These are phyloP conservation scores for Candida ovalis DNA, from an alignment of 805 yeast species.

Conservation along the genomic window DNA sequence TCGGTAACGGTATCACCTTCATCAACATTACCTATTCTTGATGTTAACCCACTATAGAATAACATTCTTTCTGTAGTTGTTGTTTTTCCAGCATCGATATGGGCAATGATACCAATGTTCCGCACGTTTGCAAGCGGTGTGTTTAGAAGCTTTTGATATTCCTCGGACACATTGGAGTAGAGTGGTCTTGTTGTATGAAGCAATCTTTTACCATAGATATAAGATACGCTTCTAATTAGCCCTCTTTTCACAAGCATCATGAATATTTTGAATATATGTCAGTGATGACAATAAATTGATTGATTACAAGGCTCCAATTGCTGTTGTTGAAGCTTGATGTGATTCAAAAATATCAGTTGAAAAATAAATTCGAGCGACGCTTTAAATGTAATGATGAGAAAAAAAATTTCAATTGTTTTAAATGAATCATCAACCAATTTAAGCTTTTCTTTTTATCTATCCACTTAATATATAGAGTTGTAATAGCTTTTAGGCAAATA, in stretches of 20 bases:
- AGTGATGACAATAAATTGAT: not conserved
- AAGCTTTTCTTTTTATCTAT: no score
- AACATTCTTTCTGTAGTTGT: slow-evolving; percentile 96
- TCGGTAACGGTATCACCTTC: slow-evolving; percentile 97
- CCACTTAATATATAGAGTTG: no score
- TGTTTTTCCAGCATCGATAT: slow-evolving; percentile 97
- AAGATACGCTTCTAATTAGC: not conserved
- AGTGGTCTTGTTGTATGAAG: slow-evolving; percentile 2
- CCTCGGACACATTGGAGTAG: slow-evolving; percentile 4
- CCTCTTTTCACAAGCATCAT: not conserved
- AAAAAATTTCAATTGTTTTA: not conserved
- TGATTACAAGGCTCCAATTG: no score
- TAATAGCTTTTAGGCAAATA: no score
- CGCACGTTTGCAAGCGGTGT: slow-evolving; percentile 44
- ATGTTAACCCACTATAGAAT: slow-evolving; percentile 79
- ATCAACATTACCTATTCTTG: slow-evolving; percentile 86
- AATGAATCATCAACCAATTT: not conserved
- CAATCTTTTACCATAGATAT: not conserved
- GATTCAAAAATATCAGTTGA: no score
- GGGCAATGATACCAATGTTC: slow-evolving; percentile 97
- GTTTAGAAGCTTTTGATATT: slow-evolving; percentile 17
- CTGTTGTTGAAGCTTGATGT: no score
- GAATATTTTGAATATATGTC: not conserved
- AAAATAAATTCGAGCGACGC: not conserved
- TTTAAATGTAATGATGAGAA: not conserved